A percentile compares a stretch with the other conserved stretches of the same genome.
Evolutionary conservation across 2,329 filamentous ascomycete genomes (phyloP).

Genomic region (Hymenoscyphus fructigenus): DNA sequence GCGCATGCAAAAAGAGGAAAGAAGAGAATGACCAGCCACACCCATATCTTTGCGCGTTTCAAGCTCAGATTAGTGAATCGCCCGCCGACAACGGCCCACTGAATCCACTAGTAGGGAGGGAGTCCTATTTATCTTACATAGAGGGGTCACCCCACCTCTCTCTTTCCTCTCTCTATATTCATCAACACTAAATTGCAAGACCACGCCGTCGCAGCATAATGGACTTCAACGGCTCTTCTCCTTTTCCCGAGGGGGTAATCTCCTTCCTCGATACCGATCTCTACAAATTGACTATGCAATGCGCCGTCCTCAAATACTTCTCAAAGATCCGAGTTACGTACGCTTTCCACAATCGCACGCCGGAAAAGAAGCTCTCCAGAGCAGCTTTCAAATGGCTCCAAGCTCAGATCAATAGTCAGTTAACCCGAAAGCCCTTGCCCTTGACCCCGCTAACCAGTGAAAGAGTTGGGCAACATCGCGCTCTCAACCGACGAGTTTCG

Average conservation of each 20-base stretch:
- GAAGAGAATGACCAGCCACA: too few species aligned
- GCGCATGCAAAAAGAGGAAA: too few species aligned
- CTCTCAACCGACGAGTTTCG: slow-evolving; percentile 76
- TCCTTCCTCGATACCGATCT: slow-evolving; percentile 81
- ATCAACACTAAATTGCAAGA: not conserved
- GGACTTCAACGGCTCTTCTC: slow-evolving; percentile 66
- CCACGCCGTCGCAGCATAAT: slow-evolving; percentile 39
- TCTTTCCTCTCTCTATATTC: not conserved
- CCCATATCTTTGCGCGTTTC: too few species aligned
- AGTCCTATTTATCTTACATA: too few species aligned
- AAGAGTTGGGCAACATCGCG: slow-evolving; percentile 79
- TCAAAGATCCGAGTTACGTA: slow-evolving; percentile 81
- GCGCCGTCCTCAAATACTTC: slow-evolving; percentile 90
- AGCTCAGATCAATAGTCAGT: slow-evolving; percentile 74
- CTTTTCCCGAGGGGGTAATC: slow-evolving; percentile 72
- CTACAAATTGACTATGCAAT: slow-evolving; percentile 98
- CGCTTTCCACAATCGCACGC: slow-evolving; percentile 91
- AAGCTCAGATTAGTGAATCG: too few species aligned
- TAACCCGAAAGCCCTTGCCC: not conserved
- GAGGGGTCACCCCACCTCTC: not conserved
- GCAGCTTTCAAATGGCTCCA: slow-evolving; percentile 83
- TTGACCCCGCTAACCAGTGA: slow-evolving; percentile 30
- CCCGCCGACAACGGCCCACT: too few species aligned
- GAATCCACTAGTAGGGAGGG: too few species aligned
- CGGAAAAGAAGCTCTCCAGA: slow-evolving; percentile 85